Conservation (phyloP, 805 yeast genomes). For the Wickerhamomyces bovis region DNA sequence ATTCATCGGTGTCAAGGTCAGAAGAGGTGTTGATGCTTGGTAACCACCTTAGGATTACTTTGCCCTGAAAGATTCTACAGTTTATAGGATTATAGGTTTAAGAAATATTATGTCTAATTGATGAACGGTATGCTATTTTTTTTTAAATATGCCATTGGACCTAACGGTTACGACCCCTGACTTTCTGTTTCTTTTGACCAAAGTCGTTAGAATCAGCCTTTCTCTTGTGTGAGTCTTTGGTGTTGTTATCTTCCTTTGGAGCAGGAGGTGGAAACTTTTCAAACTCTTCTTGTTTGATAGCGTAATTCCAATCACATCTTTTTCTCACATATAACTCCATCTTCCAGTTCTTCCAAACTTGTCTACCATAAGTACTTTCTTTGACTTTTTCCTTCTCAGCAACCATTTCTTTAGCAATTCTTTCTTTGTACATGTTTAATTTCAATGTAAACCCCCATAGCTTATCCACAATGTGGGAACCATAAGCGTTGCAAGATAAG, state of each 20-base stretch:
- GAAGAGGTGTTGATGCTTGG: conserved; percentile 51
- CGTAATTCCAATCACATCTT: conserved; percentile 75
- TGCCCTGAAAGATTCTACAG: not conserved
- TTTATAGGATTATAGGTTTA: not conserved
- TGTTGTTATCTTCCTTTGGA: conserved; percentile 12
- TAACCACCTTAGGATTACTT: conserved; percentile 21
- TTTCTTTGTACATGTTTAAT: conserved; percentile 78
- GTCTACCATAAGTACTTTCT: conserved; percentile 79
- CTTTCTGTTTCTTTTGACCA: conserved; percentile 19
- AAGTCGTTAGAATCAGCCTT: conserved; percentile 5
- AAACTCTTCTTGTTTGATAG: conserved; percentile 48
- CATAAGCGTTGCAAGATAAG: conserved; percentile 79
- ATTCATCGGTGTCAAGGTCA: conserved; percentile 54
- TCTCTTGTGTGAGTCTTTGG: conserved; percentile 8
- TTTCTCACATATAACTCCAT: conserved; percentile 74
- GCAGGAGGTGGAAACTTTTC: conserved; percentile 36
- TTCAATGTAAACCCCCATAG: conserved; percentile 75
- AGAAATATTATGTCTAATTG: not conserved
- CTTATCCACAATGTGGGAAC: conserved; percentile 84
- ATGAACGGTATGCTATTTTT: not conserved
- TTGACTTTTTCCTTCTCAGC: conserved; percentile 63
- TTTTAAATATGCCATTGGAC: conserved; percentile 1
- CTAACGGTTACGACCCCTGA: conserved; percentile 25
- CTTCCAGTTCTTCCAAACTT: conserved; percentile 94
- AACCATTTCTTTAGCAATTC: conserved; percentile 65